Conservation (phyloP, 371 early-diverging fungal genomes). For the Capillidium rhysosporum region DNA sequence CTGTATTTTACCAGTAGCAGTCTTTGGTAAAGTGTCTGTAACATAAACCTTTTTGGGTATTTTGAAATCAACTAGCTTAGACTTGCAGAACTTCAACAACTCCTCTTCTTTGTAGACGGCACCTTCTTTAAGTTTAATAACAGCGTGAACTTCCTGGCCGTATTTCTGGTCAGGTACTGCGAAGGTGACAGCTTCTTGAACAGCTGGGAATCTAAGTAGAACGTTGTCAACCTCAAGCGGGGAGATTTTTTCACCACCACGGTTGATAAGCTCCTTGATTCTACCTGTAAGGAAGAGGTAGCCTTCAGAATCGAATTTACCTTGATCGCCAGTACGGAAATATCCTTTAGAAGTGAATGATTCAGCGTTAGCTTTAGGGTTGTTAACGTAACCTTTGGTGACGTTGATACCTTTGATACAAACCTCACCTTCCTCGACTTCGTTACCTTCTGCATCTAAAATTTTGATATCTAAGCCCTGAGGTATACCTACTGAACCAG, state of each 20-base stretch:
- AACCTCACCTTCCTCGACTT: slow-evolving; percentile 50
- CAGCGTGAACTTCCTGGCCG: slow-evolving; percentile 64
- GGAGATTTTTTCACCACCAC: slow-evolving; percentile 64
- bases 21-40: slow-evolving; percentile 44
- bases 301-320: slow-evolving; percentile 45
- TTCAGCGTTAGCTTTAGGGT: slow-evolving; percentile 45
- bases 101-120: slow-evolving; percentile 22
- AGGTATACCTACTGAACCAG: slow-evolving; percentile 64
- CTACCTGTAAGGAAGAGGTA: slow-evolving; percentile 54
- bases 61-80: slow-evolving; percentile 53
- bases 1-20: slow-evolving; percentile 55
- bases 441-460: slow-evolving; percentile 35
- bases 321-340: slow-evolving; percentile 71
- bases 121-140: slow-evolving; percentile 23
- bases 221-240: slow-evolving; percentile 66
- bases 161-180: slow-evolving; percentile 51
- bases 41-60: slow-evolving; percentile 54
- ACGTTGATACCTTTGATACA: slow-evolving; percentile 67
- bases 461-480: slow-evolving; percentile 63
- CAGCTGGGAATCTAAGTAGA: slow-evolving; percentile 39
- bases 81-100: slow-evolving; percentile 21
- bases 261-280: slow-evolving; percentile 63
- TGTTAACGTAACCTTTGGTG: slow-evolving; percentile 60
- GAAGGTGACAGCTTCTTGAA: slow-evolving; percentile 63
- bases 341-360: slow-evolving; percentile 39